Base-by-base conservation (phyloP, 1,284 basidiomycete species). In the Leccinum holopus region DNA sequence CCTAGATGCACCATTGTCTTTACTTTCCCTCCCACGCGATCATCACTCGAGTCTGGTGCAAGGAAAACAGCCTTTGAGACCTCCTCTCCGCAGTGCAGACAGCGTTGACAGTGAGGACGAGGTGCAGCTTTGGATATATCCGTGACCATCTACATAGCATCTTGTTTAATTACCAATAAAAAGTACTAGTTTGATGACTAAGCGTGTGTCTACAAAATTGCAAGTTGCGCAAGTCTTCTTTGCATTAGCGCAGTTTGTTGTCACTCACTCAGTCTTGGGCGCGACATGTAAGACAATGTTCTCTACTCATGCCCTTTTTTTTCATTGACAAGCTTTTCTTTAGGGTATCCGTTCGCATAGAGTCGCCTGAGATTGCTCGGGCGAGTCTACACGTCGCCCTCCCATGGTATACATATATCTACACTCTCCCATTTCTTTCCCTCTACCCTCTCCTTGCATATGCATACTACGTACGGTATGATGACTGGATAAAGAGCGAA, bases 381-480 rank as follows among this genome's bases (percentile, higher is more conserved):
- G 88, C 95, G 64, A 88, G 87, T 67, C 81, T 98, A 61, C 94
- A 95, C 75, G 84, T 88, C 68, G 83, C 87, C 61, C 84, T 95
- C 55, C 93, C 94, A 5, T 82, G 88, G 78, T 86, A 88, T 69
- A 82, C 83, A 25, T 88, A 96, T 72, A 74, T 97, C 63, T 99
- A 99, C 76, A 86, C 88, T 12, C 65, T 91, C 12, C 96, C 96
- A 0, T 95, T 95, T 75, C 82, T 95, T 14, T 85, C 85, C 1
- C 81, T 97, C 63, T 99, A 98, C 73, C 95, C 95, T 0, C 75
- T 96, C 33, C 86, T 95, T 57, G 94, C 92, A 53, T 97, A 96
- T 76, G 90, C 96, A 28, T 98, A 97, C 81, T 92, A 90, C 71
- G 72, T 93, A 73, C 87, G 86, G 73, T 98, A 98, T 76, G 93